These are phyloP conservation scores for Podila clonocystis DNA, from an alignment of 192 early-diverging fungal genomes.

Conservation along the genomic window DNA sequence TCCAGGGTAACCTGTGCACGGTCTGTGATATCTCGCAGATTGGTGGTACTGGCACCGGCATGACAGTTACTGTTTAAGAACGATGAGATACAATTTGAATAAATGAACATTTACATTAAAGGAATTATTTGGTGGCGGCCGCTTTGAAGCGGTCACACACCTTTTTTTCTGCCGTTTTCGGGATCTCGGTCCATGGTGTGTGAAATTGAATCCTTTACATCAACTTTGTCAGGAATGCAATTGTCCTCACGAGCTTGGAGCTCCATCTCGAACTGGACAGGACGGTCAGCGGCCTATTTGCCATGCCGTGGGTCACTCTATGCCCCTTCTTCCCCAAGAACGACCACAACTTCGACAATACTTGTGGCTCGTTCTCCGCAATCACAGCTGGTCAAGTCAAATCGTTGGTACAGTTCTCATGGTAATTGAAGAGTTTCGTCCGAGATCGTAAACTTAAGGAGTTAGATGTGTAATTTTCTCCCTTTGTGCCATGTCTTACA, in stretches of 20 bases:
- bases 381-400: slow-evolving; percentile 12
- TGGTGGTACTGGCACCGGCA: slow-evolving; percentile 79
- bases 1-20: slow-evolving; percentile 79
- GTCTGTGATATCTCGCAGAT: slow-evolving; percentile 90
- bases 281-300: neutral
- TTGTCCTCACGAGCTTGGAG: neutral
- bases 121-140: no score
- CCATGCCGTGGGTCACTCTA: neutral
- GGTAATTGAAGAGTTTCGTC: slow-evolving; percentile 5
- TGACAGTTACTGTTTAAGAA: slow-evolving; percentile 57
- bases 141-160: no score
- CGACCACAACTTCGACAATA: neutral
- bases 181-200: no score
- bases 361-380: neutral
- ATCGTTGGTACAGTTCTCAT: slow-evolving; percentile 40
- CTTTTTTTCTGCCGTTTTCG: no score
- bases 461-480: no score
- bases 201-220: no score
- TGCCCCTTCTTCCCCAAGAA: neutral
- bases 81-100: no score
- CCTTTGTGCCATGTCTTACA: neutral
- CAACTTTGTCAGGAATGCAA: no score
- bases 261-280: neutral
- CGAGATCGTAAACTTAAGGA: no score
- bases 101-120: no score